Evolutionary conservation across 257 asterid genomes (phyloP), one percentile per base, ranked within the genome.

Genomic region (Solanum pimpinellifolium): DNA sequence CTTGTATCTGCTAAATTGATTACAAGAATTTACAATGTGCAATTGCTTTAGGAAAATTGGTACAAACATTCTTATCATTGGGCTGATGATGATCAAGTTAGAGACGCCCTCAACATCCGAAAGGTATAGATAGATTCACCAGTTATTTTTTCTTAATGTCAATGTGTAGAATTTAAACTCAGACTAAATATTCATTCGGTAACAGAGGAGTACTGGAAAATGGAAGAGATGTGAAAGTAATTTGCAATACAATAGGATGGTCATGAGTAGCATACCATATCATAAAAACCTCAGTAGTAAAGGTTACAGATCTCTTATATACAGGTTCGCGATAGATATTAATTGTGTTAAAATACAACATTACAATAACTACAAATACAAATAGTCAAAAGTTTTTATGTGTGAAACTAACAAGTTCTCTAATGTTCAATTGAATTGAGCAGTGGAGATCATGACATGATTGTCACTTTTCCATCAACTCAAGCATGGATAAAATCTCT

Each of bases 401-500:
- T 14, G 8, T 47, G 59, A 47, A 14, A 47, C 59, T 47, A 47
- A 14, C 59, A 47, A 47, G 20, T 47, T 47, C 59, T 47, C 59
- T 83, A 47, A 10, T 12, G 23, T 35, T 59, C n/a, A 7, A 4
- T 56, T 52, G 6, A 68, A 14, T 47, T 87, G 39, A 46, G 20
- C 87, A 89, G 92, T 42, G 93, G 94, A 29, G 94, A 92, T 87
- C 94, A 92, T 56, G 92, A 92, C 73, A 72, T 85, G 60, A 1
- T 33, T 9, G 78, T 91, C 12, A 87, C 92, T 2, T 88, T 56
- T 84, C 31, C 18, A 18, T 90, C 94, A 62, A 92, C 94, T 39
- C 56, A 88, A 91, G 93, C 91, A 33, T 92, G 94, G 94, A 91
- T 90, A 88, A 88, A 56, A 81, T 88, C 91, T 88, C 90, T 92